phyloP scores from a whole-genome alignment of 345 rosid genomes.

The Dimocarpus longan region DNA sequence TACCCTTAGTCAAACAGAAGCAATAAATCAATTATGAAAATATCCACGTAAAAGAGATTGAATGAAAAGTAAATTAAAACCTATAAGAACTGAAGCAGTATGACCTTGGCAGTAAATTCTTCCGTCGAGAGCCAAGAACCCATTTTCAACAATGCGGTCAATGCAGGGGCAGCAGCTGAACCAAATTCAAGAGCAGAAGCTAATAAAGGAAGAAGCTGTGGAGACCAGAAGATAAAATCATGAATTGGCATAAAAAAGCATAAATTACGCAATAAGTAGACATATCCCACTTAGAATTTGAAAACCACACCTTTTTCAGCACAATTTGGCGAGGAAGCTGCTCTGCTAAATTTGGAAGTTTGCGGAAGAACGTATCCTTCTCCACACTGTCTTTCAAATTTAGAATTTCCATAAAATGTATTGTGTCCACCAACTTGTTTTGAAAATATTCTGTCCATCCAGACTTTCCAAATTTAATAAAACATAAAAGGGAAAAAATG shows the following conservation, averaged over 20 bases:
- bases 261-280: constrained; percentile 13
- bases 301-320: constrained; percentile 71
- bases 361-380: constrained; percentile 95
- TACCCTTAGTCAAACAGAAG: constrained; percentile 12
- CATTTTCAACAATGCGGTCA: constrained; percentile 89
- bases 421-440: constrained; percentile 98
- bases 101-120: constrained; percentile 86
- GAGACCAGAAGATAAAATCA: constrained; percentile 38
- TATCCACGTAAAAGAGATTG: constrained; percentile 11
- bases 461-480: constrained; percentile 16
- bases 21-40: constrained; percentile 11
- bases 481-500: background rate
- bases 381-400: constrained; percentile 92
- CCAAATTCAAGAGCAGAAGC: constrained; percentile 99
- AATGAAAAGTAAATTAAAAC: background rate
- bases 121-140: constrained; percentile 94
- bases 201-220: constrained; percentile 94
- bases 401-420: constrained; percentile 99
- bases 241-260: constrained; percentile 23
- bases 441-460: constrained; percentile 88
- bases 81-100: constrained; percentile 1
- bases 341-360: constrained; percentile 94
- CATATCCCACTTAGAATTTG: constrained; percentile 25
- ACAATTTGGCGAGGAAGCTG: constrained; percentile 99
- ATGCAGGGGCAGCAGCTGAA: constrained; percentile 94